Conservation (phyloP, 306 rosid species). For the Lagenaria siceraria region DNA sequence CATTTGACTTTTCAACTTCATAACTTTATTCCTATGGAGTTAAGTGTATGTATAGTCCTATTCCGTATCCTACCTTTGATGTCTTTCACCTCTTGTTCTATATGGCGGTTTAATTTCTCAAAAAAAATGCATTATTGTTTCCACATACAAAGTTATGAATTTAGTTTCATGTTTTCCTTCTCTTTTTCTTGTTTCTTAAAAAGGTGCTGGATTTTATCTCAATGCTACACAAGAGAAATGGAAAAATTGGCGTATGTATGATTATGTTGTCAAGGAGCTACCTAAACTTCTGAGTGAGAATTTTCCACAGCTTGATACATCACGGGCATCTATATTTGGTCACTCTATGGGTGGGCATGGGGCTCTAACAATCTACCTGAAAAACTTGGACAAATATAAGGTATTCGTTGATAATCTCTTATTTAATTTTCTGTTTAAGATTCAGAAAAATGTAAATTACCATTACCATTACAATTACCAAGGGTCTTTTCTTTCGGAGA, state of each 20-base stretch:
- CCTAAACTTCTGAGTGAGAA: slow-evolving; percentile 62
- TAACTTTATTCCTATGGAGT: neutral
- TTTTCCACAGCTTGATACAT: slow-evolving; percentile 70
- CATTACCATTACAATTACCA: neutral
- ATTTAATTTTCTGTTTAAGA: neutral
- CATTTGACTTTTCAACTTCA: neutral
- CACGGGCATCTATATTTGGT: slow-evolving; percentile 73
- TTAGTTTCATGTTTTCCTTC: neutral
- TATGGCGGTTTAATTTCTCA: neutral
- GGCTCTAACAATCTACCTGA: slow-evolving; percentile 78
- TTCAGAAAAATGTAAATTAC: neutral
- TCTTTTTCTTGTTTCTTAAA: neutral
- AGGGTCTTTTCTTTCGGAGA: neutral
- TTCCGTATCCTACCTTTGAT: neutral
- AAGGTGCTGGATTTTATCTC: slow-evolving; percentile 96
- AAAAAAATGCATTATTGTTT: neutral
- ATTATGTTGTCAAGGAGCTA: slow-evolving; percentile 79
- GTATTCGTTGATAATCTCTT: slow-evolving; percentile 19
- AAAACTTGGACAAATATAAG: slow-evolving; percentile 79
- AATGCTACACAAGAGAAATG: slow-evolving; percentile 94
- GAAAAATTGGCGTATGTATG: slow-evolving; percentile 98
- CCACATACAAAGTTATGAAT: neutral
- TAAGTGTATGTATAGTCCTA: neutral
- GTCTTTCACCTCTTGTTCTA: neutral
- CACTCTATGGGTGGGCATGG: slow-evolving; percentile 99